Evolutionary conservation across 306 rosid species (phyloP).

Genomic region (Lathyrus aphaca): DNA sequence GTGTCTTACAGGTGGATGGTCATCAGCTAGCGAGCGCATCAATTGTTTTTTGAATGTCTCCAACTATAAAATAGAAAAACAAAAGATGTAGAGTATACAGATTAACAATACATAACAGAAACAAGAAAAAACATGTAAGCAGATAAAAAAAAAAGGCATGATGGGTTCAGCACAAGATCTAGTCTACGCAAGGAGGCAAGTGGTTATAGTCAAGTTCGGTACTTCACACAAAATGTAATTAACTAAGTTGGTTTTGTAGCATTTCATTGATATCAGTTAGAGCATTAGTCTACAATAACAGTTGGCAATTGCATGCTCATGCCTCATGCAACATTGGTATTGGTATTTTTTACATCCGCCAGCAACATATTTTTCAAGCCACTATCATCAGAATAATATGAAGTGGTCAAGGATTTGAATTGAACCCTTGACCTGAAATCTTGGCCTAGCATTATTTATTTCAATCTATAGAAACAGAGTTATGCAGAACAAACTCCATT

Average conservation of each 20-base stretch:
- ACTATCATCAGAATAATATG: slow-evolving; percentile 18
- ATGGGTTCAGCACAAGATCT: slow-evolving; percentile 19
- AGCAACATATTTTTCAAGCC: slow-evolving; percentile 7
- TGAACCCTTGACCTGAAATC: background rate
- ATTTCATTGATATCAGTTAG: background rate
- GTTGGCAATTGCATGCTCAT: background rate
- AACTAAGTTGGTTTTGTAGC: background rate
- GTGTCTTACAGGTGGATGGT: slow-evolving; percentile 75
- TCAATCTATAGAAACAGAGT: background rate
- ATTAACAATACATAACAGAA: slow-evolving; percentile 16
- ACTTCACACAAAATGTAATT: slow-evolving; percentile 19
- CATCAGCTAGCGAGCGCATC: slow-evolving; percentile 87
- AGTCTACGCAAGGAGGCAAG: background rate
- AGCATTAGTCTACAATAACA: background rate
- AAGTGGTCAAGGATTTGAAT: slow-evolving; percentile 2
- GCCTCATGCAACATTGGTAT: background rate
- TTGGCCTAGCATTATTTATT: slow-evolving; percentile 1
- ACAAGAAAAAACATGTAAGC: slow-evolving; percentile 26
- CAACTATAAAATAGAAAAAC: slow-evolving; percentile 59
- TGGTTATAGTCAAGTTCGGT: background rate
- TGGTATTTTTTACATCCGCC: slow-evolving; percentile 6
- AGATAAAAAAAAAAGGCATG: background rate
- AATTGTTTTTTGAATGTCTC: slow-evolving; percentile 89
- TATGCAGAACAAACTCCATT: slow-evolving; percentile 16
- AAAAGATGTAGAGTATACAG: slow-evolving; percentile 7